Base-by-base conservation (phyloP, 2,329 filamentous ascomycete genomes). In the Trichophyton rubrum region DNA sequence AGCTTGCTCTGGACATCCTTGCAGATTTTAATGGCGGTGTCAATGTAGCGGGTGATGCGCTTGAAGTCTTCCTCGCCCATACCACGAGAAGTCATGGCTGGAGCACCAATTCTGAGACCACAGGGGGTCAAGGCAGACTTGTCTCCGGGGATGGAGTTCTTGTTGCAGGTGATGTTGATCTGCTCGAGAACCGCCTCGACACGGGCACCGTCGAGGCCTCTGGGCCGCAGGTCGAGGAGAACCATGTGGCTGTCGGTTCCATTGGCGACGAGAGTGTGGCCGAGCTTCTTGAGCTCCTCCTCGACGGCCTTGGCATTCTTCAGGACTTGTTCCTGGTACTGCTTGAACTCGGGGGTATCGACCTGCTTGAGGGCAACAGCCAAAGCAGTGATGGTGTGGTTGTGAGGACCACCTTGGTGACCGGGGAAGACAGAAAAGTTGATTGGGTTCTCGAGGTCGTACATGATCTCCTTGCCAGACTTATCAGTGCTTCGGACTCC, bases 111-210 rank as follows among this genome's bases (percentile, higher is more conserved):
- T 68, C 93, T 90, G 75, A 99, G 86, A 80, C 93, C 93, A 71
- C 86, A 90, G 60, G 93, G 93, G 65, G 90, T 96, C 67, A 99
- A 84, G 56, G 93, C 93, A 62, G 89, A 95, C 82, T 95, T 96
- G 82, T 99, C 93, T 65, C 93, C 93, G 45, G 93, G 93, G 62
- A 96, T 93, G 63, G 89, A 87, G 85, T 99, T 99, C 86, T 99
- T 99, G 86, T 99, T 99, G 84, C 90, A 95, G 64, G 93, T 91
- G 75, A 99, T 95, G 82, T 96, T 95, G 78, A 96, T 93, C 75
- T 95, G 88, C 81, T 99, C 93, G 20, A 99, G 86, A 62, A 99
- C 88, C 64, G 89, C 87, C 82, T 99, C 93, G 47, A 97, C 88
- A 75, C 93, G 90, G 62, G 88, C 87, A 66, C 91, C 91, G 70